Evolutionary conservation across 2,329 filamentous ascomycete genomes (phyloP).

Genomic region (Penicillium sp.): DNA sequence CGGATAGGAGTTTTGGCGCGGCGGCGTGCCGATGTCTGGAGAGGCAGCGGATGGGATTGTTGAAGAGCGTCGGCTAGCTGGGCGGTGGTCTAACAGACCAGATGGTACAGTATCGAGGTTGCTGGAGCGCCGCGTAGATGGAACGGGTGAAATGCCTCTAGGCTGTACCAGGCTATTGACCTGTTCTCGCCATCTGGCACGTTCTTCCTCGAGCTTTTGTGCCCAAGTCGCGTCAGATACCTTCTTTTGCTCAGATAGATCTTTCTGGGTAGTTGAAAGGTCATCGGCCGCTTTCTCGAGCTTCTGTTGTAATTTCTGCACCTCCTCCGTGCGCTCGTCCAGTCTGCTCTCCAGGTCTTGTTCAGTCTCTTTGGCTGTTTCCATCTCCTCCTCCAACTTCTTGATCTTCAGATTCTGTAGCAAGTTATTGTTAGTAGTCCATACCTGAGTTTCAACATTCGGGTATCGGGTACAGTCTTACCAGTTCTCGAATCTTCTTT

Average conservation of each 20-base stretch:
- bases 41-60: conserved; percentile 39
- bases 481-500: conserved; percentile 84
- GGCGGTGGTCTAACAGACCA: conserved; percentile 39
- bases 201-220: conserved; percentile 68
- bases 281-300: conserved; percentile 61
- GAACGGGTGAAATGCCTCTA: conserved; percentile 46
- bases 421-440: conserved; percentile 3
- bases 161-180: conserved; percentile 41
- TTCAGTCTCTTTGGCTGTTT: conserved; percentile 58
- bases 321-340: conserved; percentile 66
- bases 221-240: conserved; percentile 60
- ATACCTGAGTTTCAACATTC: too few relatives aligned
- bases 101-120: conserved; percentile 44
- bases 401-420: conserved; percentile 67
- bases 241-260: conserved; percentile 64
- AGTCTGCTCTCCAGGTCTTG: conserved; percentile 59
- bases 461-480: conserved; percentile 60
- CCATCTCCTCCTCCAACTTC: conserved; percentile 80
- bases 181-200: conserved; percentile 61
- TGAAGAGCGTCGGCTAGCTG: conserved; percentile 47
- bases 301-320: conserved; percentile 49
- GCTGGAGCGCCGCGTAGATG: conserved; percentile 45
- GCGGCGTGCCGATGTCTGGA: conserved; percentile 44
- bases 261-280: conserved; percentile 61
- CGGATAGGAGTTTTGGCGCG: conserved; percentile 53